Conservation (phyloP, 805 yeast species). For the Ogataea pilisensis region DNA sequence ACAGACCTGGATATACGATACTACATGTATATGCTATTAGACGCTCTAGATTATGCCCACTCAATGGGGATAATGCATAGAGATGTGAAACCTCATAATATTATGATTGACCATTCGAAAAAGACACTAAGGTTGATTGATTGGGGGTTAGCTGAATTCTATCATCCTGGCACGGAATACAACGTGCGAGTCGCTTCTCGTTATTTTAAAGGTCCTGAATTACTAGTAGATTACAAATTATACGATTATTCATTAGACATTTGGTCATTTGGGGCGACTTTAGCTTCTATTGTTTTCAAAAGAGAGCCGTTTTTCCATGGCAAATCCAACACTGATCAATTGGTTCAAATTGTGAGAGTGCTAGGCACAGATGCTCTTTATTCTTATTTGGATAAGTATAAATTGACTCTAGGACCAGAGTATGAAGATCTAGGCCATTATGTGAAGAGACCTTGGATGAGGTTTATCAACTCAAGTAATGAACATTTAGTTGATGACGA, state of each 20-base stretch:
- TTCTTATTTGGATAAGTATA: conserved; percentile 66
- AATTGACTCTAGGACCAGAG: conserved; percentile 65
- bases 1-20: conserved; percentile 71
- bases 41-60: conserved; percentile 85
- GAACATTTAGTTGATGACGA: conserved; percentile 64
- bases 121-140: conserved; percentile 76
- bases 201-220: conserved; percentile 90
- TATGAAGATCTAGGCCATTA: conserved; percentile 74
- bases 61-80: conserved; percentile 95
- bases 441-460: conserved; percentile 81
- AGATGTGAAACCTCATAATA: conserved; percentile 93
- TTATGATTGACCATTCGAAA: conserved; percentile 84
- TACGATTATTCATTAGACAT: conserved; percentile 89
- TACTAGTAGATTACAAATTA: conserved; percentile 77
- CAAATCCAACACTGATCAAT: conserved; percentile 83
- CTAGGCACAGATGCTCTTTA: conserved; percentile 80
- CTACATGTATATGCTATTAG: conserved; percentile 76
- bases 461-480: conserved; percentile 70
- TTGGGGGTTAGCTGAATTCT: conserved; percentile 95
- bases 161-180: conserved; percentile 83
- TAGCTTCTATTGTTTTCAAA: conserved; percentile 85
- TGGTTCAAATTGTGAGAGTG: conserved; percentile 83
- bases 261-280: conserved; percentile 93
- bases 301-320: conserved; percentile 94
- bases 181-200: conserved; percentile 93